A percentile compares a stretch with the other conserved stretches of the same genome.
phyloP scores from a whole-genome alignment of 2,329 filamentous ascomycete genomes.

The Colletotrichum truncatum region DNA sequence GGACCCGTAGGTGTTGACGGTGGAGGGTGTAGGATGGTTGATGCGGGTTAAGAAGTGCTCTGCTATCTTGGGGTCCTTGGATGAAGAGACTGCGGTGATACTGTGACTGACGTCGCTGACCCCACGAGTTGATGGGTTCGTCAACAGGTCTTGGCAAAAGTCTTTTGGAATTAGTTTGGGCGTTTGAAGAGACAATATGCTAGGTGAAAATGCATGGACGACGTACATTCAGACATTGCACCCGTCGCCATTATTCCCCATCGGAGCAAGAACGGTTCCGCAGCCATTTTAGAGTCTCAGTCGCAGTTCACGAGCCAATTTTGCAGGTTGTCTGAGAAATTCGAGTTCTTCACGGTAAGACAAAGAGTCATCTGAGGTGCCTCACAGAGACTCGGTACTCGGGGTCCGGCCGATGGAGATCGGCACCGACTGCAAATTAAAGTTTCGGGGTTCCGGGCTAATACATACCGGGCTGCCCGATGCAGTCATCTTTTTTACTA shows the following conservation, averaged over 20 bases:
- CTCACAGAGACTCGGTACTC: background rate
- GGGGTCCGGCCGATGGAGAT: background rate
- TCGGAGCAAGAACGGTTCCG: slow-evolving; percentile 58
- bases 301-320: too few relatives aligned
- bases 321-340: too few relatives aligned
- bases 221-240: slow-evolving; percentile 64
- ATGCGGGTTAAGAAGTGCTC: slow-evolving; percentile 86
- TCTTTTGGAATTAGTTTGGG: slow-evolving; percentile 61
- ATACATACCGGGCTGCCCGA: background rate
- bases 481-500: background rate
- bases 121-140: slow-evolving; percentile 73
- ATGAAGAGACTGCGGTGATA: slow-evolving; percentile 77
- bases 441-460: background rate
- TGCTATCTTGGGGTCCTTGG: slow-evolving; percentile 79
- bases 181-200: background rate
- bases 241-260: slow-evolving; percentile 71
- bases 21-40: slow-evolving; percentile 70
- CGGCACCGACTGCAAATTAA: background rate
- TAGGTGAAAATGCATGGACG: background rate
- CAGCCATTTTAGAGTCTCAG: slow-evolving; percentile 42
- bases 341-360: too few relatives aligned
- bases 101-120: slow-evolving; percentile 79
- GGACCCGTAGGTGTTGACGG: slow-evolving; percentile 78
- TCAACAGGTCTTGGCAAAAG: slow-evolving; percentile 82
- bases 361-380: too few relatives aligned